Evolutionary conservation across 2,329 filamentous ascomycete genomes (phyloP).

Genomic region (Colletotrichum navitas): DNA sequence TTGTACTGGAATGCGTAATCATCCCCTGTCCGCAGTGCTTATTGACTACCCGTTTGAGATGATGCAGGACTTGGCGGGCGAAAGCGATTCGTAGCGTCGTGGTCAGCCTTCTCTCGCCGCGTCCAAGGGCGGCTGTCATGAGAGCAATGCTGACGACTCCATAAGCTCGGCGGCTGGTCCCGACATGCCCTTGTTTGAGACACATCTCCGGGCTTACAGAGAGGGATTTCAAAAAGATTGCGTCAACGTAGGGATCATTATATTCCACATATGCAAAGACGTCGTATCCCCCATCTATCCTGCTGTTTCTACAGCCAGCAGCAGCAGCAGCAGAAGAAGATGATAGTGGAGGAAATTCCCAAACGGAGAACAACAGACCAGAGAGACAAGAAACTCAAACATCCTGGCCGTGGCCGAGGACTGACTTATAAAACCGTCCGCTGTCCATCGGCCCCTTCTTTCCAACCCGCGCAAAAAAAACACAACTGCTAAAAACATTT

Average conservation of each 20-base stretch:
- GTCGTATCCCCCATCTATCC: neutral
- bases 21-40: neutral
- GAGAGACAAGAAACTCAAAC: conserved; percentile 8
- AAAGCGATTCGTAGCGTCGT: neutral
- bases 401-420: conserved; percentile 28
- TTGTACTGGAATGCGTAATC: neutral
- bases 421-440: neutral
- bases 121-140: neutral
- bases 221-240: neutral
- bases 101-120: neutral
- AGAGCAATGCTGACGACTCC: neutral
- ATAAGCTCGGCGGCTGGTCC: neutral
- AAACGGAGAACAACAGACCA: conserved; percentile 1
- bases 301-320: neutral
- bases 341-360: conserved; percentile 1
- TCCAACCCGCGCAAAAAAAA: conserved; percentile 24
- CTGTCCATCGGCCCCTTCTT: conserved; percentile 11
- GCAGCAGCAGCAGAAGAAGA: too few relatives aligned
- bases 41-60: neutral
- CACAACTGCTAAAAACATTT: neutral
- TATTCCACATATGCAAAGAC: conserved; percentile 15
- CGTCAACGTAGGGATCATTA: conserved; percentile 23
- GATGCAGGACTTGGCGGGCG: neutral
- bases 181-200: neutral
- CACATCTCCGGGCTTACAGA: neutral